Base-by-base conservation (phyloP, 2,329 filamentous ascomycete species). In the Botryotinia globosa region DNA sequence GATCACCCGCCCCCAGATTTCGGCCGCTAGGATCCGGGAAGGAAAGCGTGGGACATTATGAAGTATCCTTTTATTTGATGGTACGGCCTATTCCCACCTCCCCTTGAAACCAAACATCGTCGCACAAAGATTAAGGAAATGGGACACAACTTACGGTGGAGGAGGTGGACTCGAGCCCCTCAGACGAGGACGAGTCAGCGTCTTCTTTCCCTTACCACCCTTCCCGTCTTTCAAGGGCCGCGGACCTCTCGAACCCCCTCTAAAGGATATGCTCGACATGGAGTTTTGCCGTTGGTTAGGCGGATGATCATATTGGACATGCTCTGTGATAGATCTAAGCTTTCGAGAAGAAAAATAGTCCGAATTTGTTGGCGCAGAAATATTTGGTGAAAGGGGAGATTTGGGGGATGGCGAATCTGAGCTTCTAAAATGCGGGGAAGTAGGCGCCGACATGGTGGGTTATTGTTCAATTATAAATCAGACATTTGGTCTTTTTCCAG, bases 151-250 rank as follows among this genome's bases (percentile, higher is more conserved):
- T 80, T 77, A 82, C 81, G 78, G 73, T 69, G 79, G 76, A 62
- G 82, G 81, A 73, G 82, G 82, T 71, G 82, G 82, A 59, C 70
- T 72, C 29, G 70, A 51, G 54, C 51, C 70, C 45, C 70, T 67
- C 34, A 72, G 56, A 63, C 70, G 70, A 72, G 70, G 56, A 54
- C 70, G 70, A 59, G 62, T 44, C 45, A 64, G 80, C 83, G 34
- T 79, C 78, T 70, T 79, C 78, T 70, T 80, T 79, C 76, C 81
- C 74, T 65, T 77, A 29, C 51, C 70, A 29, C 51, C 70, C 34
- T 67, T 72, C 51, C 39, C 70, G 34, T 59, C 70, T 67, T 45
- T 72, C 14, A n/a, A n/a, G 20, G 70, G 62, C n/a, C 72, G 73
- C 72, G 74, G 73, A 54, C 73, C 74, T 68, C 72, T 77, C 34